These are phyloP conservation scores for Verticillium nonalfalfae DNA, from an alignment of 2,329 filamentous ascomycete species.

Conservation along the genomic window DNA sequence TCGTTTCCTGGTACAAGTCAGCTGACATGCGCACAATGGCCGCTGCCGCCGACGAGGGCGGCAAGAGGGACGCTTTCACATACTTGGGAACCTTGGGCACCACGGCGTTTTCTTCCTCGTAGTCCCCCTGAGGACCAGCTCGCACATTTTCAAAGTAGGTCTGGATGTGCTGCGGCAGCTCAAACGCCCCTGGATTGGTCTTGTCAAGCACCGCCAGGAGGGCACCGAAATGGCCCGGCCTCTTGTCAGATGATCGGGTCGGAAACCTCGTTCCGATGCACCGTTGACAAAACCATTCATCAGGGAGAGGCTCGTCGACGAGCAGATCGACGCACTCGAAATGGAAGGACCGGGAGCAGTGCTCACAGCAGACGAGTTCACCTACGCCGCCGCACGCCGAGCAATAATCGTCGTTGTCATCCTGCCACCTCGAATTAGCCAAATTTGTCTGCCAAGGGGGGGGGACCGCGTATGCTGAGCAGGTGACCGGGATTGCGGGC, in stretches of 20 bases:
- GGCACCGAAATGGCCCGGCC: conserved; percentile 51
- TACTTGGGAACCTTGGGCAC: conserved; percentile 1
- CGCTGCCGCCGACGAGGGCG: not conserved
- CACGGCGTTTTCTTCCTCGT: conserved; percentile 55
- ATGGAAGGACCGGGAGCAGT: conserved; percentile 85
- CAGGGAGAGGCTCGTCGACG: conserved; percentile 57
- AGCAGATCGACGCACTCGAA: conserved; percentile 83
- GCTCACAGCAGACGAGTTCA: conserved; percentile 87
- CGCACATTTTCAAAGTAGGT: conserved; percentile 74
- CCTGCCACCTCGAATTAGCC: conserved; percentile 23
- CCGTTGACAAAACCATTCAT: conserved; percentile 81
- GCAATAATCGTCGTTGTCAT: conserved; percentile 87
- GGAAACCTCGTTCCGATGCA: conserved; percentile 48
- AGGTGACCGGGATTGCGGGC: not conserved
- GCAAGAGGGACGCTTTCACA: not conserved
- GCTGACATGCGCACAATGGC: conserved; percentile 10
- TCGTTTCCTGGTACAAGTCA: conserved; percentile 38
- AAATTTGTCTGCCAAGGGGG: not conserved
- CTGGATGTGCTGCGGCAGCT: conserved; percentile 64
- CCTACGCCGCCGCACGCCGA: conserved; percentile 79
- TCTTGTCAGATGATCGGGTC: conserved; percentile 18
- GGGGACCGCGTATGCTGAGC: not conserved
- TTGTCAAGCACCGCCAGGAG: conserved; percentile 61
- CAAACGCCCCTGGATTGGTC: conserved; percentile 66
- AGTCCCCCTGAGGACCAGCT: conserved; percentile 71